Evolutionary conservation across 306 rosid species (phyloP).

Genomic region (Parietaria judaica): DNA sequence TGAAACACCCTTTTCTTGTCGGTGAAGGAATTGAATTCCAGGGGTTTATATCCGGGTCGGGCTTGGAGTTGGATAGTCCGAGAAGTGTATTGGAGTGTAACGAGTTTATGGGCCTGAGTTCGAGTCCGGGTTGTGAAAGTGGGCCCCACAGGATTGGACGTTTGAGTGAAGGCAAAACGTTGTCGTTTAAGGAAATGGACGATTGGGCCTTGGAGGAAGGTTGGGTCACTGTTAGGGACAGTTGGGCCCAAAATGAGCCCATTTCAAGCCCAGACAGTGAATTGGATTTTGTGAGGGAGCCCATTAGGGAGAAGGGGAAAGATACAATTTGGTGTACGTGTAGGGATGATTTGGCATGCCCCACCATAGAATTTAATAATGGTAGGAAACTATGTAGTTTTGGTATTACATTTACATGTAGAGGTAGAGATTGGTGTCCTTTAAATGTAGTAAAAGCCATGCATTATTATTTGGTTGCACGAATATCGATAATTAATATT

Average conservation of each 20-base stretch:
- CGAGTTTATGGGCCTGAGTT: constrained; percentile 11
- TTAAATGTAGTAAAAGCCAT: constrained; percentile 5
- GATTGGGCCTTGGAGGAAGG: constrained; percentile 41
- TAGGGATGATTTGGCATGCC: constrained; percentile 2
- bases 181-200: constrained; percentile 13
- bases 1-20: constrained; percentile 49
- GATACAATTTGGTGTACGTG: constrained; percentile 3
- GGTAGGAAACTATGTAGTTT: constrained; percentile 3
- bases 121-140: constrained; percentile 11
- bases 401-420: neutral
- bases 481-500: constrained; percentile 12
- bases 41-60: constrained; percentile 5
- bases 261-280: constrained; percentile 1
- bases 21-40: constrained; percentile 2
- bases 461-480: neutral
- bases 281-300: constrained; percentile 1
- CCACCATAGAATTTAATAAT: constrained; percentile 5
- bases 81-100: constrained; percentile 46
- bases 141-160: constrained; percentile 36
- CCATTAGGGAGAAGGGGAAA: constrained; percentile 2
- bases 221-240: constrained; percentile 68
- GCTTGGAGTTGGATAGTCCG: constrained; percentile 40
- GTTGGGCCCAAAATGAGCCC: constrained; percentile 9
- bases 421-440: neutral
- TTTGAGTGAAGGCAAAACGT: constrained; percentile 21